These are phyloP conservation scores for Desmodesmus armatus DNA, from an alignment of 139 green algal species.

Conservation along the genomic window DNA sequence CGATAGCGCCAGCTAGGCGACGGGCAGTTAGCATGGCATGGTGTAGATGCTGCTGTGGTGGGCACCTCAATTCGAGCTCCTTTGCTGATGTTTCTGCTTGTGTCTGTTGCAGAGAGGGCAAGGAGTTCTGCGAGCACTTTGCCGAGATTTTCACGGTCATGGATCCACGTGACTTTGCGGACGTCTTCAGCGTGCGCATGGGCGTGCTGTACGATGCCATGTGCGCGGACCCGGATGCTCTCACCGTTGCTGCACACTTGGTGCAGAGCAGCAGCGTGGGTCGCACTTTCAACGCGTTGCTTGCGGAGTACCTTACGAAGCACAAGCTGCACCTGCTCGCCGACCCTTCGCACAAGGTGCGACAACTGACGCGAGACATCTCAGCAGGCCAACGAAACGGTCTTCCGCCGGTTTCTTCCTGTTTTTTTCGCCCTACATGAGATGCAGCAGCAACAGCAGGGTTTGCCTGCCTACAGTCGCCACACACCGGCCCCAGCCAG, in stretches of 20 bases:
- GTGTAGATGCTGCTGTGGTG: neutral
- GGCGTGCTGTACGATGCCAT: constrained; percentile 39
- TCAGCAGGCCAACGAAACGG: no score
- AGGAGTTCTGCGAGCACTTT: constrained; percentile 82
- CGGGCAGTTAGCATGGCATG: no score
- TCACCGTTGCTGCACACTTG: constrained; percentile 45
- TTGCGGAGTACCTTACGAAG: constrained; percentile 57
- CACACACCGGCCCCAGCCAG: no score
- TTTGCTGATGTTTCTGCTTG: neutral
- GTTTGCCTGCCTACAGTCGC: no score
- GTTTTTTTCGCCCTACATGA: no score
- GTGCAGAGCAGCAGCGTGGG: constrained; percentile 39
- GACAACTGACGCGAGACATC: no score
- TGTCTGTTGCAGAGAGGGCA: constrained; percentile 6
- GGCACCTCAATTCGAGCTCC: neutral
- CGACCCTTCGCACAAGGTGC: constrained; percentile 43
- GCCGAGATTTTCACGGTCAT: constrained; percentile 87
- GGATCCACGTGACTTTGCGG: constrained; percentile 87
- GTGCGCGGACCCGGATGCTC: constrained; percentile 25
- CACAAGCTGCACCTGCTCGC: constrained; percentile 63
- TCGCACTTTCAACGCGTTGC: constrained; percentile 47
- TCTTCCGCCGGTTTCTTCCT: no score
- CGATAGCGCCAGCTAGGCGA: no score
- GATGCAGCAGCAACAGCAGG: no score
- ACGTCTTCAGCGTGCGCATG: constrained; percentile 77